Conservation (phyloP, 805 yeast genomes). For the Nakazawaea siamensis region DNA sequence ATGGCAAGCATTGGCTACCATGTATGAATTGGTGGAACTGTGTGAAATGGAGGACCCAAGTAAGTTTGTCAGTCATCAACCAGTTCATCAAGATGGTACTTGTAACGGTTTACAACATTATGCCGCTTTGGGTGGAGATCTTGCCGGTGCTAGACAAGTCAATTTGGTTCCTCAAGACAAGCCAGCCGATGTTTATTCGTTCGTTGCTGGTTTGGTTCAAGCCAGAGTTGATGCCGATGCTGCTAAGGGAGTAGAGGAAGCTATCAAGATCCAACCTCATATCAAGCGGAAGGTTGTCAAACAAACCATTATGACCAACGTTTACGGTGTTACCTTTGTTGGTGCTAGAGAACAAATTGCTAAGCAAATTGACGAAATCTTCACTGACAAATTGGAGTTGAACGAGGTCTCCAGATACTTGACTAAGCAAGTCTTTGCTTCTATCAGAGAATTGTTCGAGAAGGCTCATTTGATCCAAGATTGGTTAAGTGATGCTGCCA, state of each 20-base stretch:
- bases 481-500: conserved; percentile 89
- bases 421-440: conserved; percentile 69
- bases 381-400: conserved; percentile 28
- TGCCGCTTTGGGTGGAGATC: conserved; percentile 82
- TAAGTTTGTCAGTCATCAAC: conserved; percentile 58
- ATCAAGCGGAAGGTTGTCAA: conserved; percentile 85
- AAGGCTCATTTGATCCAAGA: conserved; percentile 96
- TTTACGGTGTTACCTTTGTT: conserved; percentile 89
- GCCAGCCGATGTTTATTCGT: conserved; percentile 72
- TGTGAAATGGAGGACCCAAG: conserved; percentile 54
- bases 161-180: conserved; percentile 61
- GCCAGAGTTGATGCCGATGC: conserved; percentile 46
- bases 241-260: conserved; percentile 43
- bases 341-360: conserved; percentile 90
- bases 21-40: conserved; percentile 60
- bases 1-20: conserved; percentile 72
- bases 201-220: conserved; percentile 59
- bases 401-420: conserved; percentile 53
- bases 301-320: conserved; percentile 97
- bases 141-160: conserved; percentile 76
- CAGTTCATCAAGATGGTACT: conserved; percentile 83
- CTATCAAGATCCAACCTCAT: conserved; percentile 47
- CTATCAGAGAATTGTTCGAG: conserved; percentile 76
- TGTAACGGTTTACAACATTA: conserved; percentile 84
- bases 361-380: conserved; percentile 59